Conservation (phyloP, 768 basidiomycete species). For the Suillus decipiens region DNA sequence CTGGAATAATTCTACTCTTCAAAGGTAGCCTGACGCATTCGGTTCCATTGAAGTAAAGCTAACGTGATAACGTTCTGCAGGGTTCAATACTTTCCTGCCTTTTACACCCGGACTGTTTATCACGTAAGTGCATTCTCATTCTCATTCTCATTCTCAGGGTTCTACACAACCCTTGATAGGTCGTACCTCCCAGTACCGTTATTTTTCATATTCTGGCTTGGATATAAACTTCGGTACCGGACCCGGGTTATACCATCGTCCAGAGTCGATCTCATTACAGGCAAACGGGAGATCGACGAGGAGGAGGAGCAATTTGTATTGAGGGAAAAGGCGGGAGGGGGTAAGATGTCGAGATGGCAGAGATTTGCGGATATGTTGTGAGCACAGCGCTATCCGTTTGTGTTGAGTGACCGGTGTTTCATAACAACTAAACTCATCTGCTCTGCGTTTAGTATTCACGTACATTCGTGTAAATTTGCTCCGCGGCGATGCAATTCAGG, state of each 20-base stretch:
- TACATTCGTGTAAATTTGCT: not conserved
- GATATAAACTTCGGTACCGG: constrained; percentile 38
- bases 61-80: constrained; percentile 21
- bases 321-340: constrained; percentile 29
- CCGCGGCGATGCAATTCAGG: no score
- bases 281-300: constrained; percentile 59
- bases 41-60: constrained; percentile 43
- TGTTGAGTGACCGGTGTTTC: not conserved
- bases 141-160: constrained; percentile 6
- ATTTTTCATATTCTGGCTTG: constrained; percentile 38
- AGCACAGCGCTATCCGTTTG: constrained; percentile 14
- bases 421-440: not conserved
- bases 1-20: constrained; percentile 57
- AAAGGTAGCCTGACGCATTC: constrained; percentile 53
- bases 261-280: constrained; percentile 64
- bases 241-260: constrained; percentile 39
- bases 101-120: constrained; percentile 60
- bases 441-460: not conserved
- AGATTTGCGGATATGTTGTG: constrained; percentile 27
- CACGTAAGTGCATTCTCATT: constrained; percentile 41
- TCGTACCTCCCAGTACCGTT: constrained; percentile 35
- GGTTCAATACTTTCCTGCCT: constrained; percentile 42
- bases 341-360: constrained; percentile 23
- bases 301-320: constrained; percentile 51
- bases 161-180: constrained; percentile 1